Evolutionary conservation across 495 filamentous ascomycete genomes (phyloP).

Genomic region (Filosporella fistucella): DNA sequence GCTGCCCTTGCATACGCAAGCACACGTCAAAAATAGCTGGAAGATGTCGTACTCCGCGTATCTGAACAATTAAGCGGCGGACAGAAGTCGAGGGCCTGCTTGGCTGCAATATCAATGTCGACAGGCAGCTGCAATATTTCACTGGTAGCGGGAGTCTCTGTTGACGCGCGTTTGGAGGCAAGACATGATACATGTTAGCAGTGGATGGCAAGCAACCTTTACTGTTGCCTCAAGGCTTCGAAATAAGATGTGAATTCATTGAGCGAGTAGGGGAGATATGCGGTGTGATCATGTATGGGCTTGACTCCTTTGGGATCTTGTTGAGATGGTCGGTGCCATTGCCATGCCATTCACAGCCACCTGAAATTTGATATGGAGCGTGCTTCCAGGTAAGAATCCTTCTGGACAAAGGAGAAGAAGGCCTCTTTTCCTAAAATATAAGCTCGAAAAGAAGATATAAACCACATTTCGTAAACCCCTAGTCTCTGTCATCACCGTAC

Average conservation of each 20-base stretch:
- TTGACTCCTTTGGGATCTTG: slow-evolving; percentile 5
- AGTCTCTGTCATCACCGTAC: not conserved
- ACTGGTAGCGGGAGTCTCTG: not conserved
- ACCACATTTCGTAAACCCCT: not conserved
- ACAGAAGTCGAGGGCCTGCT: slow-evolving; percentile 18
- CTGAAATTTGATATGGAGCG: no score
- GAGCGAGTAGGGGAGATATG: not conserved
- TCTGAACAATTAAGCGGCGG: not conserved
- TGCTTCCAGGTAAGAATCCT: no score
- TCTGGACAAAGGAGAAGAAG: no score
- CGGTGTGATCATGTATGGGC: slow-evolving; percentile 10
- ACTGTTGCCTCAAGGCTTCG: slow-evolving; percentile 19
- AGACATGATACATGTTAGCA: not conserved
- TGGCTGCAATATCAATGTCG: slow-evolving; percentile 10
- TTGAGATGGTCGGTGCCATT: slow-evolving; percentile 4
- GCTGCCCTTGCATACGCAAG: slow-evolving; percentile 22
- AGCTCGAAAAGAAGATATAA: no score
- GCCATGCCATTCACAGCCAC: no score
- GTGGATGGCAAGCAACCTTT: not conserved
- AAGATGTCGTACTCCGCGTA: no score
- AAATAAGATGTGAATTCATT: slow-evolving; percentile 10
- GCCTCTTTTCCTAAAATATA: no score
- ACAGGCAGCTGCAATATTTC: not conserved
- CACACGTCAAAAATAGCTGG: no score
- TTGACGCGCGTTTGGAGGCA: slow-evolving; percentile 22